phyloP scores from a whole-genome alignment of 129 eudicot species.

The Saussurea involucrata region DNA sequence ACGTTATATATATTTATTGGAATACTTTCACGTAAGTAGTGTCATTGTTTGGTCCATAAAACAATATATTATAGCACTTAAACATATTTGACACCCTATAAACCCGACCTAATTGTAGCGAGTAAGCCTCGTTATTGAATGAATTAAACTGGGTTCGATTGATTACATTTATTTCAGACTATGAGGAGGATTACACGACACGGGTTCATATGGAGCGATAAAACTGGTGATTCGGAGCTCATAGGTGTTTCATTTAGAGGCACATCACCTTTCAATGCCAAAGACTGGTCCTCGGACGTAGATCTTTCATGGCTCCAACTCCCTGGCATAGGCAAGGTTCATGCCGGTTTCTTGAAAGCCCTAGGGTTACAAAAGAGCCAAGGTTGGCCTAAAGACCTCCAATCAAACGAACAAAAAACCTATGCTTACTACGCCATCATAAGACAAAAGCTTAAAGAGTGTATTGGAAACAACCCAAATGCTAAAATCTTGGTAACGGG shows the following conservation, averaged over 20 bases:
- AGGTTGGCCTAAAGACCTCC: conserved; percentile 38
- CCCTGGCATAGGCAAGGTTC: conserved; percentile 49
- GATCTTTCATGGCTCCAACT: conserved; percentile 63
- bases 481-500: conserved; percentile 58
- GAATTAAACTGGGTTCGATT: background rate
- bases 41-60: background rate
- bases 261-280: conserved; percentile 56
- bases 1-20: background rate
- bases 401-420: background rate
- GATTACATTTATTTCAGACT: conserved; percentile 29
- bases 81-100: background rate
- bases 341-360: conserved; percentile 73
- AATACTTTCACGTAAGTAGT: background rate
- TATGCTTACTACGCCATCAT: conserved; percentile 46
- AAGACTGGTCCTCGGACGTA: conserved; percentile 53
- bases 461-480: conserved; percentile 20
- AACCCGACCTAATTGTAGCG: background rate
- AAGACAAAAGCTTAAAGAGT: conserved; percentile 29
- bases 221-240: conserved; percentile 25
- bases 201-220: conserved; percentile 53
- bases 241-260: conserved; percentile 73
- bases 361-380: conserved; percentile 53
- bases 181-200: conserved; percentile 38
- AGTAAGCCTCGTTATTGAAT: background rate
- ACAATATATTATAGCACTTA: background rate